Evolutionary conservation across 2,329 filamentous ascomycete species (phyloP), one percentile per base, ranked within the genome.

Genomic region (Beauveria asiatica): DNA sequence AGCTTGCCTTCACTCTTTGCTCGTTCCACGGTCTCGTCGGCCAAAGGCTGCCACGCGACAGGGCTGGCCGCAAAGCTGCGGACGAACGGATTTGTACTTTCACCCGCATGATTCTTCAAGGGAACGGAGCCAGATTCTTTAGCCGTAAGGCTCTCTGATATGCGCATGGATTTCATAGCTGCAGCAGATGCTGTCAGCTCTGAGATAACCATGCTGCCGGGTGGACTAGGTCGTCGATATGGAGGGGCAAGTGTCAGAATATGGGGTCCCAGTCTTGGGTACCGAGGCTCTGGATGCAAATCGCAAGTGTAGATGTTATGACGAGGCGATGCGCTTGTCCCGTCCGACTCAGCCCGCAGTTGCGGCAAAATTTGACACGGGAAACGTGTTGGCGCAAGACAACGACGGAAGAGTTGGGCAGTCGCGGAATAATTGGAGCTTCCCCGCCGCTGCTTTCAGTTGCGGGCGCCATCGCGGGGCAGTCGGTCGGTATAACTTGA

Each of bases 31-130:
- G 90, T 85, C 68, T 92, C 86, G 23, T 87, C 80, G 65, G 88
- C 88, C 80, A 96, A 90, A 62, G 90, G 79, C 78, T 99, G 94
- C 94, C 94, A 99, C 67, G 87, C 86, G 42, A 97, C 92, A 1
- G 87, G 85, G 71, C 95, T 96, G 66, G 88, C 79, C 71, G 86
- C 84, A 71, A 95, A 91, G 53, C 82, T 84, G 60, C 86, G 84
- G 48, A 93, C 83, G 65, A 80, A 85, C 0, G 80, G 79, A 64
- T 80, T 85, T 62, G 69, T 69, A 65, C 74, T 75, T 49, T 68
- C 64, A 13, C 64, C 67, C 39, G 73, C 73, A 41, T 72, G 70
- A 63, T 77, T 78, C 53, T 64, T 68, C 54, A 76, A 61, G 37
- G 68, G 68, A 51, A 64, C 64, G 11, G 60, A 59, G 11, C 57